A percentile compares a stretch with the other conserved stretches of the same genome.
These are phyloP conservation scores for Ambrosia trifida DNA, from an alignment of 129 eudicot genomes.

Conservation along the genomic window DNA sequence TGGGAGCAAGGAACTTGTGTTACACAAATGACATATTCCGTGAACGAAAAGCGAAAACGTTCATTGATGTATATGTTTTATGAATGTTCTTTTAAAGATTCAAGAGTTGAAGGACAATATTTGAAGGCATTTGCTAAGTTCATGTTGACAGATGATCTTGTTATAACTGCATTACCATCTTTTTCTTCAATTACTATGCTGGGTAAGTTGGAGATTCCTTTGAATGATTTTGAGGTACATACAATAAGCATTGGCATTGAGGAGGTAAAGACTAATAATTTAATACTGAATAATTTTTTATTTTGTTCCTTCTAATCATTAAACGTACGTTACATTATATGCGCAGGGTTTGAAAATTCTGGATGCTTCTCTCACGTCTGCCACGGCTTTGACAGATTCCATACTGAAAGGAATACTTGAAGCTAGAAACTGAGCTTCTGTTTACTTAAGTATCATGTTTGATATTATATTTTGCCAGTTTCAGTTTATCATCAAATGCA, in stretches of 20 bases:
- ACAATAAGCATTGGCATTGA: neutral
- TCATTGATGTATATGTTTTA: too few relatives aligned
- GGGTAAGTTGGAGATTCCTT: neutral
- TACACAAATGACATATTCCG: too few relatives aligned
- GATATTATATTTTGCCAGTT: too few relatives aligned
- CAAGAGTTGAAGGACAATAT: neutral
- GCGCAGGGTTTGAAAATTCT: slow-evolving; percentile 15
- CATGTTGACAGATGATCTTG: slow-evolving; percentile 35
- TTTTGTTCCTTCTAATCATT: neutral
- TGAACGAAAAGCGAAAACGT: too few relatives aligned
- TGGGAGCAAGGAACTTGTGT: too few relatives aligned
- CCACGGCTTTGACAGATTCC: neutral
- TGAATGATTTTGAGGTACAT: slow-evolving; percentile 24
- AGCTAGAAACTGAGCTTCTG: neutral
- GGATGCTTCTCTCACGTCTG: neutral
- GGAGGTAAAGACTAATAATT: slow-evolving; percentile 12
- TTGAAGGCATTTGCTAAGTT: slow-evolving; percentile 10
- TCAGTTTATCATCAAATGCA: too few relatives aligned
- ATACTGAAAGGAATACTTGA: neutral
- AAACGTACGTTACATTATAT: neutral
- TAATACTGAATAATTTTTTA: too few relatives aligned
- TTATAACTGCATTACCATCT: slow-evolving; percentile 9
- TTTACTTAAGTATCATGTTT: too few relatives aligned
- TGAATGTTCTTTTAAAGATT: neutral
- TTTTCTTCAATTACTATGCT: slow-evolving; percentile 4